Percentiles rank a stretch among this genome's conserved stretches.
Evolutionary conservation across 805 yeast species (phyloP).

Genomic region (Brettanomyces anomalus): DNA sequence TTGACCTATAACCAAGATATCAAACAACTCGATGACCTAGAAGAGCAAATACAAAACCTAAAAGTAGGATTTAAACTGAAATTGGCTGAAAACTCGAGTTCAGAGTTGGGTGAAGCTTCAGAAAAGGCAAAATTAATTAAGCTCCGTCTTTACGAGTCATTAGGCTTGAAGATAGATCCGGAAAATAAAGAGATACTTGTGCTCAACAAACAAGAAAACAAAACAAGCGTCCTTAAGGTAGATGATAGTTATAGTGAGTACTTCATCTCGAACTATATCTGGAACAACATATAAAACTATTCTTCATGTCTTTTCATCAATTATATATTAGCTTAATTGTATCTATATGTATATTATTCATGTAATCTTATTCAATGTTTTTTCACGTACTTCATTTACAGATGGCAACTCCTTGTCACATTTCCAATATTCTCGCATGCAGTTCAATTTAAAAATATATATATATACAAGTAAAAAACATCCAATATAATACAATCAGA

Average conservation of each 20-base stretch:
- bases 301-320: neutral
- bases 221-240: conserved; percentile 42
- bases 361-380: no score
- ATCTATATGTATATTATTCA: neutral
- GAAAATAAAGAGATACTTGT: conserved; percentile 37
- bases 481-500: conserved; percentile 24
- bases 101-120: conserved; percentile 11
- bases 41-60: conserved; percentile 15
- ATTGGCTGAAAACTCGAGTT: neutral
- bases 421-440: no score
- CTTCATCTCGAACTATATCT: conserved; percentile 65
- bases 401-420: no score
- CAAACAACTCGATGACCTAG: conserved; percentile 27
- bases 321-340: neutral
- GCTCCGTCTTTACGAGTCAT: conserved; percentile 47
- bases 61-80: conserved; percentile 7
- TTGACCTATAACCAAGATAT: conserved; percentile 30
- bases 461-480: conserved; percentile 2
- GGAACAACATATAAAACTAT: conserved; percentile 48
- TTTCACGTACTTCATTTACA: no score
- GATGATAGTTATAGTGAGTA: conserved; percentile 50
- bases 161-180: conserved; percentile 45
- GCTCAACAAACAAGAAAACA: conserved; percentile 36
- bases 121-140: conserved; percentile 38
- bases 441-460: neutral